phyloP scores from a whole-genome alignment of 2,329 filamentous ascomycete genomes.

The Penicillium italicum region DNA sequence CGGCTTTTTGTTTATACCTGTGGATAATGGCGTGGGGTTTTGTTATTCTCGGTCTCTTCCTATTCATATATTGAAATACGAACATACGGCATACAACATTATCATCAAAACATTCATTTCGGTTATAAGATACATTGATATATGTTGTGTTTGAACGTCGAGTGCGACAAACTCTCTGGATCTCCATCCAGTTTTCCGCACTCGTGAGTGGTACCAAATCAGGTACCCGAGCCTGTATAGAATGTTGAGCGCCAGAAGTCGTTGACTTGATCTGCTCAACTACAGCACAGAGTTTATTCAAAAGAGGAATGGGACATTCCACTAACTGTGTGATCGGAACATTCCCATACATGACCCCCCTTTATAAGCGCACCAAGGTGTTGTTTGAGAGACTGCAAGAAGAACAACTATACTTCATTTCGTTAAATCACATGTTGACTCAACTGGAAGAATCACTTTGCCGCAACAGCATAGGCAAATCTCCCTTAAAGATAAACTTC shows the following conservation, averaged over 20 bases:
- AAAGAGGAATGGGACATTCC: too few relatives aligned
- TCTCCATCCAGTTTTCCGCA: background rate
- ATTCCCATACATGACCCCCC: too few relatives aligned
- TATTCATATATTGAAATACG: constrained; percentile 2
- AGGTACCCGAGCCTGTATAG: too few relatives aligned
- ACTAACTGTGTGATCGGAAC: too few relatives aligned
- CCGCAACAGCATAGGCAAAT: too few relatives aligned
- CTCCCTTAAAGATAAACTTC: too few relatives aligned
- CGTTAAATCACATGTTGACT: too few relatives aligned
- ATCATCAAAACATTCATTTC: background rate
- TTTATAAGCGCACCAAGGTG: too few relatives aligned
- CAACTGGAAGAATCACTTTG: too few relatives aligned
- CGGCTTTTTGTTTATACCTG: background rate
- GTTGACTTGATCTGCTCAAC: background rate
- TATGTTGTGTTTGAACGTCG: background rate
- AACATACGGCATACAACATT: background rate
- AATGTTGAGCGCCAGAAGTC: background rate
- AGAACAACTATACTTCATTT: too few relatives aligned
- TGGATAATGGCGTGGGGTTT: background rate
- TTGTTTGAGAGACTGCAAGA: too few relatives aligned
- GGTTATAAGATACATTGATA: background rate
- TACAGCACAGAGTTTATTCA: background rate
- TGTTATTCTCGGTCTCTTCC: constrained; percentile 1
- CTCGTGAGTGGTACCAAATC: background rate
- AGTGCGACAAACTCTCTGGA: too few relatives aligned